phyloP scores from a whole-genome alignment of 2,329 filamentous ascomycete species.

The Microcyclospora tardicrescens region DNA sequence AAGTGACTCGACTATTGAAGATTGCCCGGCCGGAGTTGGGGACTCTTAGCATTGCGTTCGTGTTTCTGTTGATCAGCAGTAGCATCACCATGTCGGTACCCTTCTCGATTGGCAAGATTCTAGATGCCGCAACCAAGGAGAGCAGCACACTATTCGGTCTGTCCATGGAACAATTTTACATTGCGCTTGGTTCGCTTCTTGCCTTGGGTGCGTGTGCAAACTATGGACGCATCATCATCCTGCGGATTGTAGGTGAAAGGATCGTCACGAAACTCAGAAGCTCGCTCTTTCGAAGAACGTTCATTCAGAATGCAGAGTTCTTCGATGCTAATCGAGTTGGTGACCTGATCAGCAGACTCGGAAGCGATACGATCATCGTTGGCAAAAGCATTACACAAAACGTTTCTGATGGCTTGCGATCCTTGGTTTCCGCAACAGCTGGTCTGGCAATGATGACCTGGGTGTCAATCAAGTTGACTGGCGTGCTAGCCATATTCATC shows the following conservation, averaged over 20 bases:
- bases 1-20: slow-evolving; percentile 77
- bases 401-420: slow-evolving; percentile 84
- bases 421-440: slow-evolving; percentile 77
- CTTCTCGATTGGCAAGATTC: slow-evolving; percentile 88
- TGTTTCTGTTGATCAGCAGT: slow-evolving; percentile 78
- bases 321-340: slow-evolving; percentile 96
- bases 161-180: slow-evolving; percentile 76
- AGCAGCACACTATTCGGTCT: slow-evolving; percentile 68
- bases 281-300: slow-evolving; percentile 80
- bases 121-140: slow-evolving; percentile 76
- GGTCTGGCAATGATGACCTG: slow-evolving; percentile 93
- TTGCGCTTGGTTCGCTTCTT: slow-evolving; percentile 59
- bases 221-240: slow-evolving; percentile 83
- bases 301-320: slow-evolving; percentile 96
- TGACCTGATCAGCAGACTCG: slow-evolving; percentile 87
- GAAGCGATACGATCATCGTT: slow-evolving; percentile 93
- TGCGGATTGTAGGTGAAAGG: slow-evolving; percentile 87
- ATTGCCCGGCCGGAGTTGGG: slow-evolving; percentile 77
- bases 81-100: slow-evolving; percentile 91
- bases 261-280: slow-evolving; percentile 84
- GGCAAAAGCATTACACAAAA: slow-evolving; percentile 98
- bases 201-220: slow-evolving; percentile 78
- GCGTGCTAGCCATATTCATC: slow-evolving; percentile 72
- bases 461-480: slow-evolving; percentile 80
- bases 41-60: slow-evolving; percentile 67